These are phyloP conservation scores for Nevesoporus exiguus DNA, from an alignment of 768 basidiomycete genomes.

Conservation along the genomic window DNA sequence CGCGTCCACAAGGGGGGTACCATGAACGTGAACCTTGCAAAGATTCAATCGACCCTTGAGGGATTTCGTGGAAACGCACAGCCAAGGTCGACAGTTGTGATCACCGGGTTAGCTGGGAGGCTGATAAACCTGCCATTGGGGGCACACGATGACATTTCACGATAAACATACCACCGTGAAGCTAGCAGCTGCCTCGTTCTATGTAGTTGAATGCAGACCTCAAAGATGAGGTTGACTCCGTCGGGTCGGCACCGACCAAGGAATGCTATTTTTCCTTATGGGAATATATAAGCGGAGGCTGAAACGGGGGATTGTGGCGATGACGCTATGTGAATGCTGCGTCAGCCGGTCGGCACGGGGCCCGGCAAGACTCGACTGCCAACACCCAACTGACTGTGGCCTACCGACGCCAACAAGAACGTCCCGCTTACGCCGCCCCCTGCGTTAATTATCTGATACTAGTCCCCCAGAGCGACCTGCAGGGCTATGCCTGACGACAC, in stretches of 20 bases:
- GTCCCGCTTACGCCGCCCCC: background rate
- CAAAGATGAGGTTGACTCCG: background rate
- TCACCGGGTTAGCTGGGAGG: background rate
- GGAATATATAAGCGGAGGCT: background rate
- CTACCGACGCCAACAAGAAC: background rate
- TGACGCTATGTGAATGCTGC: slow-evolving; percentile 13
- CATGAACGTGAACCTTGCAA: background rate
- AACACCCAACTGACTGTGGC: slow-evolving; percentile 4
- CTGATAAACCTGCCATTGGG: background rate
- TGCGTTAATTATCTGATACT: slow-evolving; percentile 11
- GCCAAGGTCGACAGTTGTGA: background rate
- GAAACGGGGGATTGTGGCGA: slow-evolving; percentile 5
- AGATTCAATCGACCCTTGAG: background rate
- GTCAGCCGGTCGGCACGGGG: slow-evolving; percentile 20
- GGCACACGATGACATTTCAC: too few relatives aligned
- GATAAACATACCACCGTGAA: too few relatives aligned
- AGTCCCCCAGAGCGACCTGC: too few relatives aligned
- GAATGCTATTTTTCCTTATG: background rate
- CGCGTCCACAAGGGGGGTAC: too few relatives aligned
- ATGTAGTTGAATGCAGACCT: too few relatives aligned
- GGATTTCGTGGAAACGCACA: background rate
- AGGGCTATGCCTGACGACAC: slow-evolving; percentile 46
- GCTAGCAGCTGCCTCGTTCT: too few relatives aligned
- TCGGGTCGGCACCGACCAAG: background rate
- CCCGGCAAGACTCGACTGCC: slow-evolving; percentile 8